Conservation (phyloP, 1,139 yeast species). For the Saccharomycopsis hybrid region DNA sequence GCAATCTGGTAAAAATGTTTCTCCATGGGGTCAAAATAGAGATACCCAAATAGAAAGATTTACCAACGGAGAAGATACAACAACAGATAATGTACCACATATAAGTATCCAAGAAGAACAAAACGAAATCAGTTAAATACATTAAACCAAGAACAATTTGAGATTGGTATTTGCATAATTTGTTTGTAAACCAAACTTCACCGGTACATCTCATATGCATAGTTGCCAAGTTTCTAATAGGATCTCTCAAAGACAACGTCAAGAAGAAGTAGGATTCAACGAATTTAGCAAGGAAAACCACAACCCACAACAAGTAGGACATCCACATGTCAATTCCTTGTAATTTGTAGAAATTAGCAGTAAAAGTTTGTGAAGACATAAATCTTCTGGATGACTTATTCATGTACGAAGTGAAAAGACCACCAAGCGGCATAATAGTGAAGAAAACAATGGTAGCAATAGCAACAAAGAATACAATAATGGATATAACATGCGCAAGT, state of each 20-base stretch:
- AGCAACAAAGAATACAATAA: constrained; percentile 87
- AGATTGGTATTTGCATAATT: constrained; percentile 77
- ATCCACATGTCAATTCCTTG: constrained; percentile 92
- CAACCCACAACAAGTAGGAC: constrained; percentile 85
- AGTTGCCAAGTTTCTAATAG: constrained; percentile 67
- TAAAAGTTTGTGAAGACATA: constrained; percentile 91
- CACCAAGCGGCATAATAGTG: constrained; percentile 95
- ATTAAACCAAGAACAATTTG: constrained; percentile 85
- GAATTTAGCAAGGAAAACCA: constrained; percentile 84
- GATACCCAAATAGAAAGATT: constrained; percentile 97
- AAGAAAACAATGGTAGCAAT: constrained; percentile 78
- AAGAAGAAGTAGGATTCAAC: constrained; percentile 90
- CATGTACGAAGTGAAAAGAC: constrained; percentile 89
- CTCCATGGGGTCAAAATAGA: constrained; percentile 99
- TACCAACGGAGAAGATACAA: constrained; percentile 92
- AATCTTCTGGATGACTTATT: constrained; percentile 83
- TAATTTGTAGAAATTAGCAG: constrained; percentile 82
- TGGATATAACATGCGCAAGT: constrained; percentile 75
- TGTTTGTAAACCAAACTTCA: constrained; percentile 79
- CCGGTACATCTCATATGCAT: constrained; percentile 76
- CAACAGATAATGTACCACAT: constrained; percentile 97
- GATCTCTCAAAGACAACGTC: constrained; percentile 88
- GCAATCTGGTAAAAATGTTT: constrained; percentile 93
- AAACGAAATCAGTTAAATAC: constrained; percentile 83
- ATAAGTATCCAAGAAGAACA: constrained; percentile 97